Conservation (phyloP, 257 asterid genomes). For the Salvia miltiorrhiza region DNA sequence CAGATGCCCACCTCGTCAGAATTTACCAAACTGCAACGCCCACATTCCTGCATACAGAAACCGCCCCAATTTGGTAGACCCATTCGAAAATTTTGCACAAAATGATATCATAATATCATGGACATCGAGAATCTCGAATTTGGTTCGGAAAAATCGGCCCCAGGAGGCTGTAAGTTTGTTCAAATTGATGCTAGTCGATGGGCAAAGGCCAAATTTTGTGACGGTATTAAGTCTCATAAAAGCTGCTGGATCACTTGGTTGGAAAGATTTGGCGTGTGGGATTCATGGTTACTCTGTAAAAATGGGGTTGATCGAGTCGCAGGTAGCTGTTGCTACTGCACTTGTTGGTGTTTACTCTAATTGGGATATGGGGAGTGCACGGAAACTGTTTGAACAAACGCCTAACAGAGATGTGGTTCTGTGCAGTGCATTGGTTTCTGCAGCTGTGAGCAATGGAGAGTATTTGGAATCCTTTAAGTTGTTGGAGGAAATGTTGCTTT, state of each 20-base stretch:
- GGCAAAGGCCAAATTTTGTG: slow-evolving; percentile 51
- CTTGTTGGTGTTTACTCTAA: slow-evolving; percentile 64
- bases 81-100: slow-evolving; percentile 30
- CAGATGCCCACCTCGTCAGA: slow-evolving; percentile 28
- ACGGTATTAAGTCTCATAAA: slow-evolving; percentile 49
- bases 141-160: slow-evolving; percentile 50
- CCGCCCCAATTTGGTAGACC: slow-evolving; percentile 26
- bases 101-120: slow-evolving; percentile 44
- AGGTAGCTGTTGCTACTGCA: slow-evolving; percentile 54
- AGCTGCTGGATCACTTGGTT: slow-evolving; percentile 41
- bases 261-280: slow-evolving; percentile 26
- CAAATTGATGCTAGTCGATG: slow-evolving; percentile 51
- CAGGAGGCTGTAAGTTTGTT: slow-evolving; percentile 53
- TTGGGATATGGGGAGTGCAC: slow-evolving; percentile 45
- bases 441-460: slow-evolving; percentile 49
- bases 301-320: slow-evolving; percentile 45
- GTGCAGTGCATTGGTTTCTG: slow-evolving; percentile 71
- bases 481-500: slow-evolving; percentile 45
- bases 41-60: slow-evolving; percentile 18
- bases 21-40: slow-evolving; percentile 17
- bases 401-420: slow-evolving; percentile 50
- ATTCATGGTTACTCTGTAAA: slow-evolving; percentile 60
- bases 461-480: slow-evolving; percentile 45
- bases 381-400: slow-evolving; percentile 40
- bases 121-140: slow-evolving; percentile 53